Percentiles rank a stretch among this genome's conserved stretches.
Evolutionary conservation across 1,284 basidiomycete species (phyloP).

Genomic region (Cutaneotrichosporon sp.): DNA sequence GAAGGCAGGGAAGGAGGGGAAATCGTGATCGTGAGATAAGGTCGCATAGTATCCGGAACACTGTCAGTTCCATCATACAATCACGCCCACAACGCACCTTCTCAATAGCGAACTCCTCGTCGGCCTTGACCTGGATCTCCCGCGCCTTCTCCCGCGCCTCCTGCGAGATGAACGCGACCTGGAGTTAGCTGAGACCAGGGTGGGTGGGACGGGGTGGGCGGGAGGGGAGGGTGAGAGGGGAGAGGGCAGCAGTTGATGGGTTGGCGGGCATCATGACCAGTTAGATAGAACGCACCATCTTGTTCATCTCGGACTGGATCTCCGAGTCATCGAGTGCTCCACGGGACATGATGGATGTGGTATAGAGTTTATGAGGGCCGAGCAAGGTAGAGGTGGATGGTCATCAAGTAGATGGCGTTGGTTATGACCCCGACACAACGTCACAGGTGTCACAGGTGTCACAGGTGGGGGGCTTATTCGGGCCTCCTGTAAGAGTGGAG

Average conservation of each 20-base stretch:
- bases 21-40: not conserved
- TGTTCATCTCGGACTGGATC: conserved; percentile 87
- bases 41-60: not conserved
- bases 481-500: too few relatives aligned
- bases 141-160: conserved; percentile 93
- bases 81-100: conserved; percentile 62
- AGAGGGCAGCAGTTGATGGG: not conserved
- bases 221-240: not conserved
- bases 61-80: conserved; percentile 2
- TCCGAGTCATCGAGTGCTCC: conserved; percentile 89
- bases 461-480: too few relatives aligned
- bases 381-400: conserved; percentile 2
- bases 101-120: conserved; percentile 96
- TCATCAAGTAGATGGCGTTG: not conserved
- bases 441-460: too few relatives aligned
- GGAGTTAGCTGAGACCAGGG: not conserved
- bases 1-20: not conserved
- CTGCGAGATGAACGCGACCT: conserved; percentile 96
- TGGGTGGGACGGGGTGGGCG: not conserved
- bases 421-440: too few relatives aligned
- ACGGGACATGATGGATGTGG: conserved; percentile 46
- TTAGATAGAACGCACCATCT: conserved; percentile 70
- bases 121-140: conserved; percentile 94
- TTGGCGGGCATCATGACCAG: not conserved
- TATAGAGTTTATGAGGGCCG: not conserved